These are phyloP conservation scores for Phytopythium chamaehyphon DNA, from an alignment of 352 stramenopile species.

Conservation along the genomic window DNA sequence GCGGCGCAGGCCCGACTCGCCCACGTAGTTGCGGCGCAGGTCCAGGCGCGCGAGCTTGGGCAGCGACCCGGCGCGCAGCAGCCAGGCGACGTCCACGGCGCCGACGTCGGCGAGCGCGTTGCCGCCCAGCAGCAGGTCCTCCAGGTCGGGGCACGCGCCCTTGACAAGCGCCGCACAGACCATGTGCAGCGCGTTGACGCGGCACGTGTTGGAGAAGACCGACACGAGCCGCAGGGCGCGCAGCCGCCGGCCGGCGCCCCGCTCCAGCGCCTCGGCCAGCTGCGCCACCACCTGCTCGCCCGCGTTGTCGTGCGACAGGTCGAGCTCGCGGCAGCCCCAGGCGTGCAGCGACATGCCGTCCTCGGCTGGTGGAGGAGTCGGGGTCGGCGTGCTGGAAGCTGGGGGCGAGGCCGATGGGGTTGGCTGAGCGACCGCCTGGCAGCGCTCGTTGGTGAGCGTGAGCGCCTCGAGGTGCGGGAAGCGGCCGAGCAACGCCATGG, in stretches of 20 bases:
- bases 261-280: conserved; percentile 61
- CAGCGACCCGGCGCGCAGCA: conserved; percentile 58
- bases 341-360: conserved; percentile 44
- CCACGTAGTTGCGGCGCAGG: conserved; percentile 80
- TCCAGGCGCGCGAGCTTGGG: conserved; percentile 68
- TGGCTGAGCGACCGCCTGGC: too few relatives aligned
- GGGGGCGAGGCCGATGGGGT: too few relatives aligned
- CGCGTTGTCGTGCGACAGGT: conserved; percentile 73
- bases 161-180: conserved; percentile 65
- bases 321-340: conserved; percentile 73
- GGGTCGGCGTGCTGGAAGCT: not conserved
- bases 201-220: conserved; percentile 77
- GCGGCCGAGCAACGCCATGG: conserved; percentile 34
- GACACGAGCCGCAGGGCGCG: conserved; percentile 59
- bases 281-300: conserved; percentile 64
- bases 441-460: conserved; percentile 42
- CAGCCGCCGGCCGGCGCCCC: conserved; percentile 53
- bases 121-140: conserved; percentile 65
- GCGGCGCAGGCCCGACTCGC: conserved; percentile 66
- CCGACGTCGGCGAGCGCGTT: conserved; percentile 77
- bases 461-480: conserved; percentile 58
- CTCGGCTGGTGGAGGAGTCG: conserved; percentile 42
- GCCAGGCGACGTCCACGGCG: conserved; percentile 65
- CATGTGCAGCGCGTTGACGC: conserved; percentile 61
- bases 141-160: conserved; percentile 51